Percentiles rank a stretch among this genome's conserved stretches.
phyloP scores from a whole-genome alignment of 2,329 filamentous ascomycete genomes.

The Aureobasidium subglaciale region DNA sequence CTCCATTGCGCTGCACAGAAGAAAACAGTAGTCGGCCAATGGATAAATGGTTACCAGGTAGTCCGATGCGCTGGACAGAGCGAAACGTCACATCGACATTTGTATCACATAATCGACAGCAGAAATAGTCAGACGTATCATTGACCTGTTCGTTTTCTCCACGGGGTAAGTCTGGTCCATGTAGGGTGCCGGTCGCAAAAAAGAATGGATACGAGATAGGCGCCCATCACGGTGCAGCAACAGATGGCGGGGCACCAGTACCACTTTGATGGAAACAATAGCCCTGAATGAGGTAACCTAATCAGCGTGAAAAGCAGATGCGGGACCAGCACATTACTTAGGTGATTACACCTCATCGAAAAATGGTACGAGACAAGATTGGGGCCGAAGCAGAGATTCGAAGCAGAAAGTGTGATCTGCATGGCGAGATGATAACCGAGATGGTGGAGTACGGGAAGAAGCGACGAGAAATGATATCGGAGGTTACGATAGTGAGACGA shows the following conservation, averaged over 20 bases:
- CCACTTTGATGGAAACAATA: too few relatives aligned
- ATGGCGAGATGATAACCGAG: background rate
- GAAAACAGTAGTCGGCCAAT: background rate
- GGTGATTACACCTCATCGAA: background rate
- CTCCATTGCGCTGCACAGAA: background rate
- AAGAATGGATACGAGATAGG: background rate
- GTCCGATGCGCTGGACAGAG: background rate
- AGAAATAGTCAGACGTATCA: too few relatives aligned
- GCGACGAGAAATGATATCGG: background rate
- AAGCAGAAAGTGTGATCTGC: background rate
- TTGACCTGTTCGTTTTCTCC: background rate
- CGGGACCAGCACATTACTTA: too few relatives aligned
- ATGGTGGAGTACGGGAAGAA: background rate
- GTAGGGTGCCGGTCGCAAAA: background rate
- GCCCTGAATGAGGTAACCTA: too few relatives aligned
- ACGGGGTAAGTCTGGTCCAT: background rate
- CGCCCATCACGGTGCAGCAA: background rate
- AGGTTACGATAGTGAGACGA: background rate
- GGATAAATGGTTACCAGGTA: background rate
- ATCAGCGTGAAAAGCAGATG: background rate
- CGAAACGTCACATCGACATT: background rate
- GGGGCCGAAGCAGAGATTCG: background rate
- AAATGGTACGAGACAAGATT: background rate
- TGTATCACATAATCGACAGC: background rate
- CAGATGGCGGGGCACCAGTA: background rate